phyloP scores from a whole-genome alignment of 345 rosid species.

The Luvunga scandens region DNA sequence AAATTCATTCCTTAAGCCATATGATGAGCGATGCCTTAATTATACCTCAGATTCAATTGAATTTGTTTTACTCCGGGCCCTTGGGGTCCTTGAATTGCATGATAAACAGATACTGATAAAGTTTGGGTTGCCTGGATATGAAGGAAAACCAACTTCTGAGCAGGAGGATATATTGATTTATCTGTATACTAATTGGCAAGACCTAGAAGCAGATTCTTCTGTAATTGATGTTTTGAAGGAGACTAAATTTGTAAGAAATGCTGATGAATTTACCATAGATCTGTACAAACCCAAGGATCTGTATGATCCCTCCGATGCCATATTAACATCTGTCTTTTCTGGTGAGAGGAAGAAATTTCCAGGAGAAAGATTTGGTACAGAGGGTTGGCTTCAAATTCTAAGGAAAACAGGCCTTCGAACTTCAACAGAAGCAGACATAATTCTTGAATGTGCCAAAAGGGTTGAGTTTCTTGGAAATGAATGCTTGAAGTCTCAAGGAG shows the following conservation, averaged over 20 bases:
- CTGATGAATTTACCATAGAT: slow-evolving; percentile 71
- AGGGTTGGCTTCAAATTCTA: slow-evolving; percentile 84
- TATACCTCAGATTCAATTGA: slow-evolving; percentile 63
- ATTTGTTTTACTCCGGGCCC: slow-evolving; percentile 63
- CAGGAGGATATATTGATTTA: slow-evolving; percentile 75
- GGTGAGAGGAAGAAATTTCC: slow-evolving; percentile 87
- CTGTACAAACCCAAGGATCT: slow-evolving; percentile 71
- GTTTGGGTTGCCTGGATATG: slow-evolving; percentile 82
- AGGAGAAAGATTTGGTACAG: slow-evolving; percentile 83
- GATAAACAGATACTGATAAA: slow-evolving; percentile 80
- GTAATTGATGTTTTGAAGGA: slow-evolving; percentile 73
- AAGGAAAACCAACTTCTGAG: slow-evolving; percentile 62
- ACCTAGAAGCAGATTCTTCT: slow-evolving; percentile 66
- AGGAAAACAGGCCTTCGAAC: slow-evolving; percentile 76
- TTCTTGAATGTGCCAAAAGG: slow-evolving; percentile 86
- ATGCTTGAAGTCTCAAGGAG: slow-evolving; percentile 40
- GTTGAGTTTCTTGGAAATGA: slow-evolving; percentile 72
- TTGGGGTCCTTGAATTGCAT: slow-evolving; percentile 74
- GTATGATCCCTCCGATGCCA: slow-evolving; percentile 83
- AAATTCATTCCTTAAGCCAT: slow-evolving; percentile 78
- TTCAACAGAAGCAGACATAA: slow-evolving; percentile 69
- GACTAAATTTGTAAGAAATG: slow-evolving; percentile 71
- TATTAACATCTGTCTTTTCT: slow-evolving; percentile 74
- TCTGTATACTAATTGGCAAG: slow-evolving; percentile 69
- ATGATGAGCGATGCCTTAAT: slow-evolving; percentile 65